phyloP scores from a whole-genome alignment of 805 yeast species.

The Ogataea polymorpha region DNA sequence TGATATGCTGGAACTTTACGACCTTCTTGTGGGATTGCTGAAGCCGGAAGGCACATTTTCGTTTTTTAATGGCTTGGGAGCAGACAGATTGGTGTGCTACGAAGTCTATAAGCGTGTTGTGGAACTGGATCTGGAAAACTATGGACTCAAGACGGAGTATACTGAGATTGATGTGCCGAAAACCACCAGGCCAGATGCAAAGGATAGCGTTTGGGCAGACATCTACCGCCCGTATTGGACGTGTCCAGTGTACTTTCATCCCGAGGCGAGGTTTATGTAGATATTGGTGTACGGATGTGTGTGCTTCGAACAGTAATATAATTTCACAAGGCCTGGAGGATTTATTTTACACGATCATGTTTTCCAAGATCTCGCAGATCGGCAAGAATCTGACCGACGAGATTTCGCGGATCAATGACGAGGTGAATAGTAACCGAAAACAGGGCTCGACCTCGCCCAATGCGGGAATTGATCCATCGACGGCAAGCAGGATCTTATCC shows the following conservation, averaged over 20 bases:
- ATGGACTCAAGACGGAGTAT: slow-evolving; percentile 70
- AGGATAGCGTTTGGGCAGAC: slow-evolving; percentile 56
- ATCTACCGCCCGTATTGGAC: slow-evolving; percentile 65
- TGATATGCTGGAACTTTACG: slow-evolving; percentile 85
- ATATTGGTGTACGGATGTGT: slow-evolving; percentile 4
- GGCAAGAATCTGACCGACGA: slow-evolving; percentile 66
- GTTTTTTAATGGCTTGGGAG: slow-evolving; percentile 89
- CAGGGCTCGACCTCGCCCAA: slow-evolving; percentile 17
- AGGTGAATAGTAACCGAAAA: slow-evolving; percentile 23
- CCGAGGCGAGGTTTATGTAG: slow-evolving; percentile 35
- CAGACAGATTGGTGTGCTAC: slow-evolving; percentile 69
- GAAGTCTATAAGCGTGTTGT: slow-evolving; percentile 86
- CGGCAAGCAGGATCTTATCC: slow-evolving; percentile 34
- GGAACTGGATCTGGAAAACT: slow-evolving; percentile 71
- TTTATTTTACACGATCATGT: slow-evolving; percentile 35
- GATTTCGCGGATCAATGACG: slow-evolving; percentile 37
- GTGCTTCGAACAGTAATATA: neutral
- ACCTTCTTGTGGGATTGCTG: slow-evolving; percentile 73
- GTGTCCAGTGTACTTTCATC: slow-evolving; percentile 66
- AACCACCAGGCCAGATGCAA: slow-evolving; percentile 32
- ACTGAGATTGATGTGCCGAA: slow-evolving; percentile 46
- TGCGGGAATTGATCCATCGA: slow-evolving; percentile 20
- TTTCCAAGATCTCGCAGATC: slow-evolving; percentile 56
- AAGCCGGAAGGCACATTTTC: slow-evolving; percentile 84
- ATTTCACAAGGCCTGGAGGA: neutral